Evolutionary conservation across 2,329 filamentous ascomycete species (phyloP).

Genomic region (Sporothrix variecibatus): DNA sequence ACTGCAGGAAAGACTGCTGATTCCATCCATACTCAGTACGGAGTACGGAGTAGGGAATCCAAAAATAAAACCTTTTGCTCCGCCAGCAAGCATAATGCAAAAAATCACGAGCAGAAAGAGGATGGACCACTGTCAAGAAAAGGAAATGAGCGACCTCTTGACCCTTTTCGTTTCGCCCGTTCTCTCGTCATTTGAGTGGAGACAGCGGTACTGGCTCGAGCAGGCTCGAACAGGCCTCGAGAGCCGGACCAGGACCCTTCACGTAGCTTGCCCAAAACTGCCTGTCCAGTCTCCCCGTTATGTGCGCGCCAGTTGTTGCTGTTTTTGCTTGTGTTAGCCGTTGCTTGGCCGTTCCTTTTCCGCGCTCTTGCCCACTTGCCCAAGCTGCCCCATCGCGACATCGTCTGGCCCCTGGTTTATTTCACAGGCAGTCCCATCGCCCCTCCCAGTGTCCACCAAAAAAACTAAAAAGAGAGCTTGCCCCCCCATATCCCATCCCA

Average conservation of each 20-base stretch:
- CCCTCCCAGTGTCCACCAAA: constrained; percentile 1
- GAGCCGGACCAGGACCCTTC: not conserved
- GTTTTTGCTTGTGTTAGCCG: not conserved
- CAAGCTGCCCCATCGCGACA: constrained; percentile 10
- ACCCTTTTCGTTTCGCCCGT: not conserved
- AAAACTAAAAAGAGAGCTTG: not conserved
- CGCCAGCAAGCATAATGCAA: not conserved
- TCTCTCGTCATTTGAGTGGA: constrained; percentile 16
- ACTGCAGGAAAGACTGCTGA: not conserved
- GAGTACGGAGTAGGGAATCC: not conserved
- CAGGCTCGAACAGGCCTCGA: too few species aligned
- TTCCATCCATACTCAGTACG: not conserved
- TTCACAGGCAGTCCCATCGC: constrained; percentile 14
- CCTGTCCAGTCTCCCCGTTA: not conserved
- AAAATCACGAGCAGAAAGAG: not conserved
- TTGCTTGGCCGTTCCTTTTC: not conserved
- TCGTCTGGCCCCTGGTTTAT: constrained; percentile 6
- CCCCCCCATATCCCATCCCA: not conserved
- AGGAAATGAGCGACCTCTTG: constrained; percentile 16
- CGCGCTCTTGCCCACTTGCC: not conserved
- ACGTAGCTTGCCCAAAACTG: not conserved
- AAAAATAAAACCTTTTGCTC: not conserved
- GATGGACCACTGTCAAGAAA: not conserved
- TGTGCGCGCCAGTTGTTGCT: not conserved
- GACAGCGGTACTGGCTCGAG: constrained; percentile 2